Evolutionary conservation across 257 asterid genomes (phyloP).

Genomic region (Solanum chiquidenum): DNA sequence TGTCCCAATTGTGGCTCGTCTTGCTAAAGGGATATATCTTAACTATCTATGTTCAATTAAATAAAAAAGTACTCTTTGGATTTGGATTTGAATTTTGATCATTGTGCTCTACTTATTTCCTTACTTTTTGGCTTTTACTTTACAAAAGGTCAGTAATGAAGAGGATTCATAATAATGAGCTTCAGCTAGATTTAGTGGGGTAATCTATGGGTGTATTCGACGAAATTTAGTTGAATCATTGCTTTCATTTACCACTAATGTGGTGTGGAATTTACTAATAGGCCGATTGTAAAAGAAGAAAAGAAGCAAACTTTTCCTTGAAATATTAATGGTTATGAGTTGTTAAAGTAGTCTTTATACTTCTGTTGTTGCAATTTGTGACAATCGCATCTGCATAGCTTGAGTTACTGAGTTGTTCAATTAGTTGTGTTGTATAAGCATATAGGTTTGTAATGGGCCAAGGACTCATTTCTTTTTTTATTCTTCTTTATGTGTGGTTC

Average conservation of each 20-base stretch:
- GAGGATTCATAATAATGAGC: not conserved
- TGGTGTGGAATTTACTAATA: not conserved
- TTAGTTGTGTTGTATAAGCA: not conserved
- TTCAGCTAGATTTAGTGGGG: not conserved
- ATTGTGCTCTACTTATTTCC: not conserved
- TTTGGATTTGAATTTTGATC: not conserved
- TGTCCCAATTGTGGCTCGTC: not conserved
- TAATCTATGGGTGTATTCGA: not conserved
- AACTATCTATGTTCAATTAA: not conserved
- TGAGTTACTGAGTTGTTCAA: not conserved
- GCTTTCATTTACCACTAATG: not conserved
- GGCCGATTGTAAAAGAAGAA: not conserved
- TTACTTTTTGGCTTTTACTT: not conserved
- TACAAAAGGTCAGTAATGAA: not conserved
- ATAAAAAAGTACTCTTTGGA: not conserved
- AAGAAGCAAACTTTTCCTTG: not conserved
- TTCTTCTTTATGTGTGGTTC: not conserved
- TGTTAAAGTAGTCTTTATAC: not conserved
- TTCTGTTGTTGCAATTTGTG: not conserved
- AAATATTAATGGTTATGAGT: not conserved
- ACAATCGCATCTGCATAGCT: not conserved
- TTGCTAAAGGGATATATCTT: not conserved
- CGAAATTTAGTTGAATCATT: not conserved
- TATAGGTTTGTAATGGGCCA: not conserved
- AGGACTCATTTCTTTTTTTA: not conserved